Base-by-base conservation (phyloP, 306 rosid genomes). In the Vachellia collinsii region DNA sequence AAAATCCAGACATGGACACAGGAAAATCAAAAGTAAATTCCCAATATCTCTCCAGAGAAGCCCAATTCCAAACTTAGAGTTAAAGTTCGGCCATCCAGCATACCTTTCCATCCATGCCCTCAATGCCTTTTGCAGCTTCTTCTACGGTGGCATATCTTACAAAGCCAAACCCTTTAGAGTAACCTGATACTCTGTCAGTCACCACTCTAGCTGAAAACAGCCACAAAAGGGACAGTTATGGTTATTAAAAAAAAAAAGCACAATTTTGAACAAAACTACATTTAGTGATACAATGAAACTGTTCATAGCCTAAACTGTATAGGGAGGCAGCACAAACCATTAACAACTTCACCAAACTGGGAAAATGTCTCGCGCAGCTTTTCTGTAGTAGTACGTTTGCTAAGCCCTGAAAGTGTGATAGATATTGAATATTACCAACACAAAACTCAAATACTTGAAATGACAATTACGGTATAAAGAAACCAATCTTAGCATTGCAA, bases 101-200 rank as follows among this genome's bases (percentile, higher is more conserved):
- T 67, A 95, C 99, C 98, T 89, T 85, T 67, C 99, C 99, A 88
- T 95, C 96, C 99, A 95, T 95, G 81, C 99, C 99, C 78, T 91
- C 89, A 38, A 91, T 95, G 78, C 99, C 98, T 83, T 89, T 90
- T 63, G 85, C 89, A 61, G 99, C 98, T 50, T 83, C 99, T 74
- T 91, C 98, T 77, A 93, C 62, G 54, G 89, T 91, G 22, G 93
- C 86, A 90, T 93, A 93, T 44, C 66, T 88, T 74, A 95, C 99
- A 83, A 95, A 95, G 85, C 99, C 99, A 79, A 89, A 95, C 14
- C 97, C 99, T 85, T 91, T 95, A 22, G 98, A 93, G 79, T 87
- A 95, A 78, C 99, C 99, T 8, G 99, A 88, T 74, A 56, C 94
- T 61, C 94, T 81, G 86, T 95, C 99, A 48, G 98, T 89, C 79